Conservation (phyloP, 176 grass and related monocot species). For the Bothriochloa decipiens region DNA sequence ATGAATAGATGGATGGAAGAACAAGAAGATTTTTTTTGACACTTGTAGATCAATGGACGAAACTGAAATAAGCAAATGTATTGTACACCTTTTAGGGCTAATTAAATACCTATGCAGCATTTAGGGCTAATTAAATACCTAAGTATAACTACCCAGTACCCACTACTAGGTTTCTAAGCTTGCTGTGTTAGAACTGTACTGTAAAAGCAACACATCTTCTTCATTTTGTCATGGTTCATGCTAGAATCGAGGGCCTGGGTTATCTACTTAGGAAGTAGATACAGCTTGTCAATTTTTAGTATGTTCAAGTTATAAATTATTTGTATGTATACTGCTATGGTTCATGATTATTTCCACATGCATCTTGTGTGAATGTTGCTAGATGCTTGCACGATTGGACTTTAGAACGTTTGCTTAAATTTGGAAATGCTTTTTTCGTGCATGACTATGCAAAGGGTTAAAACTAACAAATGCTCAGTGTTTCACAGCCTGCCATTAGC, state of each 20-base stretch:
- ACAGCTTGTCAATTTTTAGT: background rate
- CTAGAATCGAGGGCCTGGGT: background rate
- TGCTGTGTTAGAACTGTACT: constrained; percentile 13
- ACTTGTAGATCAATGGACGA: background rate
- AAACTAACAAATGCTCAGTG: background rate
- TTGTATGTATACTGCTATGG: background rate
- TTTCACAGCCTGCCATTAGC: background rate
- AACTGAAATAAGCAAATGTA: constrained; percentile 1
- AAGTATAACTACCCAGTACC: background rate
- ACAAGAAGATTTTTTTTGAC: background rate
- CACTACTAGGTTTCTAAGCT: background rate
- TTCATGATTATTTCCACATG: background rate
- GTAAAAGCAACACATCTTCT: background rate
- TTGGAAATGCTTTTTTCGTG: background rate
- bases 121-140: background rate
- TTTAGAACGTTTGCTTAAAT: background rate
- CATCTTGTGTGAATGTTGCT: background rate
- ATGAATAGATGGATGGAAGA: background rate
- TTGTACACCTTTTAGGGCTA: background rate
- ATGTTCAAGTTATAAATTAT: background rate
- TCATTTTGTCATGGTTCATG: background rate
- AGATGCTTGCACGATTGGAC: background rate
- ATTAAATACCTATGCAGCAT: background rate
- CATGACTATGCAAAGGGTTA: background rate
- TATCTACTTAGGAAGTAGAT: background rate